Percentiles rank a stretch among this genome's conserved stretches.
phyloP scores from a whole-genome alignment of 257 asterid species.

The Thymus quinquecostatus region DNA sequence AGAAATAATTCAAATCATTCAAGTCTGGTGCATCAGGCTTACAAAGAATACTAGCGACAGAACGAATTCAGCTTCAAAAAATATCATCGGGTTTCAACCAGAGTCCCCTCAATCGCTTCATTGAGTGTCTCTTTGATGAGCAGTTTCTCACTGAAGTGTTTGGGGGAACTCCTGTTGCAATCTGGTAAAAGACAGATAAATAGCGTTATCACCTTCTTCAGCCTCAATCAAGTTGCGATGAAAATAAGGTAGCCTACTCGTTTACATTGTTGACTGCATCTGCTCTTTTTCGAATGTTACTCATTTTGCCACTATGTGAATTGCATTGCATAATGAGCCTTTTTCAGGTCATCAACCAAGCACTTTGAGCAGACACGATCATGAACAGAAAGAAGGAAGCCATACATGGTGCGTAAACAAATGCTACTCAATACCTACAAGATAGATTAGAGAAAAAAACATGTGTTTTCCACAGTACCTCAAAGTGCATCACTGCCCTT shows the following conservation, averaged over 20 bases:
- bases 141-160: constrained; percentile 48
- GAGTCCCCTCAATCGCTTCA: constrained; percentile 42
- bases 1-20: background rate
- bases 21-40: background rate
- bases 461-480: constrained; percentile 6
- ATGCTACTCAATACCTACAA: background rate
- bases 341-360: background rate
- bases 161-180: constrained; percentile 56
- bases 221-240: background rate
- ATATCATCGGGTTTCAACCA: constrained; percentile 29
- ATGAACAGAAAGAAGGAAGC: background rate
- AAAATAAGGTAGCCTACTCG: background rate
- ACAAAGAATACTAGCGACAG: background rate
- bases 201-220: background rate
- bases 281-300: background rate
- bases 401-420: background rate
- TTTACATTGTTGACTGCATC: background rate
- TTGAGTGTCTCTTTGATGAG: constrained; percentile 28
- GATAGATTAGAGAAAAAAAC: background rate
- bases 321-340: background rate
- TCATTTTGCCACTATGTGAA: background rate
- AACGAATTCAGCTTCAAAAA: background rate
- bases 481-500: background rate
- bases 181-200: constrained; percentile 26
- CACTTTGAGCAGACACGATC: background rate